Evolutionary conservation across 306 rosid species (phyloP), one percentile per base, ranked within the genome.

Genomic region (Castanopsis chinensis): DNA sequence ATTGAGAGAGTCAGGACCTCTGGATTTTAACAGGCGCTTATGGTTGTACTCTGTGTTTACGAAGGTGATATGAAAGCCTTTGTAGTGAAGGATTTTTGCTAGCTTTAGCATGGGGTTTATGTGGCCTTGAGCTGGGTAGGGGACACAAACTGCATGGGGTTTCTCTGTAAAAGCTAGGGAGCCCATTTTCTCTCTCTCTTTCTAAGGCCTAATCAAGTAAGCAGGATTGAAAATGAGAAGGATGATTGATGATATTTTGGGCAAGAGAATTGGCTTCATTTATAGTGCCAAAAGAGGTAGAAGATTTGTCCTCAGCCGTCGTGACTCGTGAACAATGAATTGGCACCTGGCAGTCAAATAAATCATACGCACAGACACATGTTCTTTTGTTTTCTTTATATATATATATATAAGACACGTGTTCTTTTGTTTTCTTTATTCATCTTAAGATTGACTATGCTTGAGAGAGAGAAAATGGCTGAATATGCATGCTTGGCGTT

Each of bases 51-150:
- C 85, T 0, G 85, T 63, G 75, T 86, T 74, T 1, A 86, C 85
- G 23, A 86, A 83, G 15, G 89, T 86, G 1, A 86, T 74, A 43
- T 86, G 87, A 20, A 86, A 86, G 6, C 81, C 85, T 78, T 17
- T 83, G 20, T 70, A 65, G 61, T 86, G 81, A 23, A 86, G 89
- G 17, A 83, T 75, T 2, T 86, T 83, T 19, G 79, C 79, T 45
- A 76, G 14, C 23, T 61, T 61, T 5, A 76, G n/a, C 58, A 76
- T 41, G 12, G 79, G 60, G 60, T 60, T 76, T 27, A 76, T 23
- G 55, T 76, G 79, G 51, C 72, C 79, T 63, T 76, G 72, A 1
- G 28, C 60, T 27, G 79, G 79, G 57, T 6, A 76, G 35, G 79
- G 72, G n/a, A 56, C 64, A 20, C 69, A 43, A 55, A 76, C 51